Percentiles rank a stretch among this genome's conserved stretches.
These are phyloP conservation scores for Magnaporthiopsis rhizophila DNA, from an alignment of 2,329 filamentous ascomycete genomes.

Conservation along the genomic window DNA sequence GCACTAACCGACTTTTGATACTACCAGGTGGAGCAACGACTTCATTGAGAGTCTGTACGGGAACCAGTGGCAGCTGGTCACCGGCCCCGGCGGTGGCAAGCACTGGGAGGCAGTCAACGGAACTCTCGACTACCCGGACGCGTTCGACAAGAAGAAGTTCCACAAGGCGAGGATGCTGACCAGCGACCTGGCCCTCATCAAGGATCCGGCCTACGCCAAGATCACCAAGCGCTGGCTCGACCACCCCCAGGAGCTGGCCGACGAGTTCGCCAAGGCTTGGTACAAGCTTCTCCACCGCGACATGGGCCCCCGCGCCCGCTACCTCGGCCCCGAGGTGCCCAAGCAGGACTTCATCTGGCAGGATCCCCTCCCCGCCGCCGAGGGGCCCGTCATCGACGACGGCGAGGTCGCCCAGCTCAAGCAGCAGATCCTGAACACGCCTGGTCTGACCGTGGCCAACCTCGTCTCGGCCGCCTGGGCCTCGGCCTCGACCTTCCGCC, in stretches of 20 bases:
- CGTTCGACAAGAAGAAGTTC: conserved; percentile 59
- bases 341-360: conserved; percentile 60
- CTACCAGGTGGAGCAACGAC: conserved; percentile 59
- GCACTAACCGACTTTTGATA: too few species aligned
- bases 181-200: conserved; percentile 60
- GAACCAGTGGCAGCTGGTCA: conserved; percentile 64
- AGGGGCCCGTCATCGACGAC: conserved; percentile 48
- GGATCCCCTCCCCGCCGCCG: conserved; percentile 54
- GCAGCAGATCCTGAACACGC: conserved; percentile 49
- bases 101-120: conserved; percentile 64
- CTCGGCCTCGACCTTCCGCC: conserved; percentile 60
- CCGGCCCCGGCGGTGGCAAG: conserved; percentile 63
- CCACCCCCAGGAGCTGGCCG: conserved; percentile 55
- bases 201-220: conserved; percentile 62
- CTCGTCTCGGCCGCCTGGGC: conserved; percentile 60
- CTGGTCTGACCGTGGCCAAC: conserved; percentile 47
- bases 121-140: conserved; percentile 58
- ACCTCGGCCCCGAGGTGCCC: conserved; percentile 64
- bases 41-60: conserved; percentile 68
- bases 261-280: conserved; percentile 65
- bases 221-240: conserved; percentile 59
- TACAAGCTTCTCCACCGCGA: conserved; percentile 71
- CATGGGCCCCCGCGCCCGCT: conserved; percentile 59
- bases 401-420: conserved; percentile 54
- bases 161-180: conserved; percentile 64